Conservation (phyloP, 495 filamentous ascomycete genomes). For the Monascus purpureus region DNA sequence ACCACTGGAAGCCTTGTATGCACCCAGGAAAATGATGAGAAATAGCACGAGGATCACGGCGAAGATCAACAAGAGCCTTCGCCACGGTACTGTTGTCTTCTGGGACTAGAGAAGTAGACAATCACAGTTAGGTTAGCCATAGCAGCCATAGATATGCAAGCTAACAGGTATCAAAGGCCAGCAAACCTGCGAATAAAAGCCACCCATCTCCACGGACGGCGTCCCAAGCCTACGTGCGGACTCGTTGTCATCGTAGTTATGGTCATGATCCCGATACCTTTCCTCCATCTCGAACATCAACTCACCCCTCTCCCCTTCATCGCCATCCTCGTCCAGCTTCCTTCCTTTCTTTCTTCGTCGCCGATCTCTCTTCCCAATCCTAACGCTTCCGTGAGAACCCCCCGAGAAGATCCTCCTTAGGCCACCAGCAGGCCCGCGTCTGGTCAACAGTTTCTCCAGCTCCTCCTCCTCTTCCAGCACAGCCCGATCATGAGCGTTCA, state of each 20-base stretch:
- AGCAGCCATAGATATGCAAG: too few species aligned
- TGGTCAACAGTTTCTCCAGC: slow-evolving; percentile 57
- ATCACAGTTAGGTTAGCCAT: too few species aligned
- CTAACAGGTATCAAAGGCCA: too few species aligned
- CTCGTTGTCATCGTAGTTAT: not conserved
- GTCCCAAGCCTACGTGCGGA: slow-evolving; percentile 14
- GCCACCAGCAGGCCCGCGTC: slow-evolving; percentile 35
- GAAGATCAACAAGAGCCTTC: slow-evolving; percentile 20
- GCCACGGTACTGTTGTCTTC: slow-evolving; percentile 13
- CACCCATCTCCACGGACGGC: slow-evolving; percentile 31
- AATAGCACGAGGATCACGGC: slow-evolving; percentile 33
- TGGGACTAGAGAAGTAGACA: not conserved
- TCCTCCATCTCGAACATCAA: slow-evolving; percentile 87
- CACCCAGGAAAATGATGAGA: slow-evolving; percentile 36
- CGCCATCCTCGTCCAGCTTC: slow-evolving; percentile 29
- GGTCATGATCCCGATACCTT: slow-evolving; percentile 54
- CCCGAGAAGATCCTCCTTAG: slow-evolving; percentile 33
- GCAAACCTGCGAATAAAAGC: slow-evolving; percentile 16
- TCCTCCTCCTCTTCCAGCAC: slow-evolving; percentile 84
- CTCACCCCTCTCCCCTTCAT: slow-evolving; percentile 47
- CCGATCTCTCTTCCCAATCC: slow-evolving; percentile 43
- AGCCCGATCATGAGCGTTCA: slow-evolving; percentile 55
- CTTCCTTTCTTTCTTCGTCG: slow-evolving; percentile 31
- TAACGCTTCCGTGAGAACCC: slow-evolving; percentile 21
- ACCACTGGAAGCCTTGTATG: slow-evolving; percentile 36